Evolutionary conservation across 805 yeast genomes (phyloP), one percentile per base, ranked within the genome.

Genomic region (Starmera dryadoides): DNA sequence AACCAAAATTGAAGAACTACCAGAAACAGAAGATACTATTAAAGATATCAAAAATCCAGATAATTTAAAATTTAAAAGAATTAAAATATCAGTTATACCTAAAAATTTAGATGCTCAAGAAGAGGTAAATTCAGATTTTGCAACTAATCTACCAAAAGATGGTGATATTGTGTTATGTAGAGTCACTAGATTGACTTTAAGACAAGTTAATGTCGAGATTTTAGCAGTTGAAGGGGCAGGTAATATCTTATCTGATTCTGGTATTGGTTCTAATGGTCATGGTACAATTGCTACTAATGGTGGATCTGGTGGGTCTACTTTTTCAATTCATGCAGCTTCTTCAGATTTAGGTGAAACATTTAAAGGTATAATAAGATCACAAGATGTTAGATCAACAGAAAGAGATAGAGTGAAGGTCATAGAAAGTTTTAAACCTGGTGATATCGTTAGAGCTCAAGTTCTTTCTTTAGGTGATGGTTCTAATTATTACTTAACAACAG

Each of bases 381-480:
- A 87, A 59, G 98, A 93, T 60, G 79, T 93, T 2, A 71, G 97
- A 43, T 81, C 91, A 17, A 86, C 96, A 0, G 96, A 93, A 48
- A 70, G 96, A 53, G 98, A 93, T 56, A 77, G 77, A 52, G 89
- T 88, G 25, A 81, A 82, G 52, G 71, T 91, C 26, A 72, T 77
- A 41, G 86, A 86, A 16, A 72, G 88, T 55, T 93, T 81, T 62
- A 75, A 75, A 49, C 98, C 98, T 0, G 97, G 97, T 14, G 99
- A 93, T 60, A 76, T 93, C 38, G 85, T 93, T 3, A 71, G 95
- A 44, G 96, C 96, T 0, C 67, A 72, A 47, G 81, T 89, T 8
- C 52, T 79, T 22, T 86, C 96, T 0, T 64, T 93, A 26, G 99
- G 99, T 40, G 98, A 93, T 60, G 98, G 98, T 8, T 71, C 83